These are phyloP conservation scores for Skeletonema marinoi DNA, from an alignment of 108 stramenopile species.

Conservation along the genomic window DNA sequence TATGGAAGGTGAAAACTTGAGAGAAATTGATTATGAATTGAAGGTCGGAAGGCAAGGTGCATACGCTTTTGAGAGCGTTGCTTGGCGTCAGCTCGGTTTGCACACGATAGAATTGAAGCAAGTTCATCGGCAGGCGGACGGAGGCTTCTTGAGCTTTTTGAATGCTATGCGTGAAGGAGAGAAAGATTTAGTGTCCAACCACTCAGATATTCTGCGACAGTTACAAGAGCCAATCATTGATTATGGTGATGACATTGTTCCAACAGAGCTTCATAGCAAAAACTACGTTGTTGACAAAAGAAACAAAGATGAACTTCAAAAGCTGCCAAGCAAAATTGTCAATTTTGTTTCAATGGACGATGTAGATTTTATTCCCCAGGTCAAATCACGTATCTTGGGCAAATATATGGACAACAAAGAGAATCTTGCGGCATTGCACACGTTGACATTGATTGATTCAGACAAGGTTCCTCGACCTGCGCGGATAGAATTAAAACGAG, in stretches of 20 bases:
- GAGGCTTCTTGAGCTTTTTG: conserved; percentile 55
- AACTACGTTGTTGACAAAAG: conserved; percentile 47
- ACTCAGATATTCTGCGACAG: background rate
- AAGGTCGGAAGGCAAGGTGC: conserved; percentile 41
- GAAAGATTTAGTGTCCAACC: conserved; percentile 2
- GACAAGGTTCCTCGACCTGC: background rate
- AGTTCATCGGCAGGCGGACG: conserved; percentile 57
- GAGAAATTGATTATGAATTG: conserved; percentile 13
- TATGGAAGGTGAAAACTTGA: conserved; percentile 21
- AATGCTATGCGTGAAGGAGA: conserved; percentile 49
- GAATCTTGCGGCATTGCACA: background rate
- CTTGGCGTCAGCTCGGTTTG: conserved; percentile 25
- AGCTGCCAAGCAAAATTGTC: conserved; percentile 21
- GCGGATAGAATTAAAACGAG: conserved; percentile 1
- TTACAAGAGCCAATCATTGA: conserved; percentile 14
- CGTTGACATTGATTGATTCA: background rate
- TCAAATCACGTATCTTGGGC: conserved; percentile 19
- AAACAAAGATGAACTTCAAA: conserved; percentile 44
- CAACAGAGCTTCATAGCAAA: conserved; percentile 58
- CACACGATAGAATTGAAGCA: conserved; percentile 36
- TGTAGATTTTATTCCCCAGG: conserved; percentile 11
- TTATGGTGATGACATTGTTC: background rate
- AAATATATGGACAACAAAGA: conserved; percentile 11
- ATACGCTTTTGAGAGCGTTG: conserved; percentile 55
- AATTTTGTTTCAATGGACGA: conserved; percentile 31